Evolutionary conservation across 768 basidiomycete species (phyloP), one percentile per base, ranked within the genome.

Genomic region (Hydnomerulius pinastri): DNA sequence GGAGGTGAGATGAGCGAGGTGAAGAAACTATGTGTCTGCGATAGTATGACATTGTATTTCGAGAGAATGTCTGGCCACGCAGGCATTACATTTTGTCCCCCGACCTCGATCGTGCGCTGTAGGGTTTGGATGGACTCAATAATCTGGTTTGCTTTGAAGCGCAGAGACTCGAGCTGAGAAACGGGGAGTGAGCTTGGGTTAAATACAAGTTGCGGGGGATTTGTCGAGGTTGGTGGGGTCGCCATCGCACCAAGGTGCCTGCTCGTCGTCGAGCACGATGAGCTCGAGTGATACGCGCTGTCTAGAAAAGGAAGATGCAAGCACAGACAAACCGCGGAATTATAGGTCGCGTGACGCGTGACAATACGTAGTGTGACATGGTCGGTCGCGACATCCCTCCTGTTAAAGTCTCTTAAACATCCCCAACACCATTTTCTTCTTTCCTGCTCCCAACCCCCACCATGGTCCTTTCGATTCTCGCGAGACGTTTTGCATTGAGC

Each of bases 11-110:
- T 71, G 35, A 90, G 77, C 0, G 83, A 79, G 44, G 76, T 81
- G 37, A 85, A 86, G 58, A 93, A 83, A 57, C 77, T 86, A 62
- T 89, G 87, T 0, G 88, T 89, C 60, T 92, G 91, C 0, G 88
- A 89, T 48, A 92, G 78, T 23, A 93, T 77, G 55, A 90, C 78
- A 58, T 85, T 91, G 79, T 92, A 92, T 73, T 91, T 92, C 12
- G 86, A 83, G 46, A 92, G 76, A 47, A 93, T 81, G 61, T 92
- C 90, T 3, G 90, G 91, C 91, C 91, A 92, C 7, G 87, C 69
- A 3, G 86, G 83, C 83, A 91, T 90, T n/a, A 63, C 73, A 30
- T 70, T 71, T 37, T 74, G 77, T 30, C 81, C 75, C 11, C 78
- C 78, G 6, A 72, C 74, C 46, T 88, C 84, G 57, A 91, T 73